Base-by-base conservation (phyloP, 2,329 filamentous ascomycete species). In the Zelopaecilomyces penicillatus region DNA sequence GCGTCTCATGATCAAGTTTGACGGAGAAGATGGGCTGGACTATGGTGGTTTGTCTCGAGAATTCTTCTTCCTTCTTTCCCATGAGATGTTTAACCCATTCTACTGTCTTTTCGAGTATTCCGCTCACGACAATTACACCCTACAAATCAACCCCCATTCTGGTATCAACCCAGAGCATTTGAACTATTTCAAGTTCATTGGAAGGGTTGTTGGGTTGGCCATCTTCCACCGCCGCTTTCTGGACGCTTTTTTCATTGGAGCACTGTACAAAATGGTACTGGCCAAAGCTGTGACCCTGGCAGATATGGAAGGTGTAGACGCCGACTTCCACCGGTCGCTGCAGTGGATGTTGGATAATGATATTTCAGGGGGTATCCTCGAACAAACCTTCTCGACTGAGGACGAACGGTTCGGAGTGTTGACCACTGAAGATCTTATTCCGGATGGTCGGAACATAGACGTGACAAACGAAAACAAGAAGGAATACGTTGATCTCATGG, bases 61-160 rank as follows among this genome's bases (percentile, higher is more conserved):
- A 68, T 98, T 98, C 74, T 98, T 98, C 76, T 98, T 98, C 81
- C 74, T 98, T 35, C 80, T 98, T 44, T 97, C 91, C 11, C 93
- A 98, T 69, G 93, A 98, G 73, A 98, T 98, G 93, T 98, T 98
- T 73, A 98, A 98, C 66, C 93, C 93, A 30, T 98, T 98, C 71
- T 98, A 98, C 73, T 98, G 93, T 65, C 76, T 98, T 43, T 98
- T 98, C 73, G 93, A 98, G 70, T 98, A 98, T 68, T 97, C 93
- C 28, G 93, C 93, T 34, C 93, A 98, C 73, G 93, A 98, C 80
- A 98, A 98, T 71, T 98, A 98, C 71, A 98, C 93, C 30, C 84
- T 98, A 44, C 93, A 98, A 69, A 98, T 98, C 73, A 98, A 98
- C 71, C 93, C 93, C 38, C 93, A 98, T 67, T 98, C 93, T 19